These are phyloP conservation scores for Fusarium floridanum DNA, from an alignment of 2,329 filamentous ascomycete genomes.

Conservation along the genomic window DNA sequence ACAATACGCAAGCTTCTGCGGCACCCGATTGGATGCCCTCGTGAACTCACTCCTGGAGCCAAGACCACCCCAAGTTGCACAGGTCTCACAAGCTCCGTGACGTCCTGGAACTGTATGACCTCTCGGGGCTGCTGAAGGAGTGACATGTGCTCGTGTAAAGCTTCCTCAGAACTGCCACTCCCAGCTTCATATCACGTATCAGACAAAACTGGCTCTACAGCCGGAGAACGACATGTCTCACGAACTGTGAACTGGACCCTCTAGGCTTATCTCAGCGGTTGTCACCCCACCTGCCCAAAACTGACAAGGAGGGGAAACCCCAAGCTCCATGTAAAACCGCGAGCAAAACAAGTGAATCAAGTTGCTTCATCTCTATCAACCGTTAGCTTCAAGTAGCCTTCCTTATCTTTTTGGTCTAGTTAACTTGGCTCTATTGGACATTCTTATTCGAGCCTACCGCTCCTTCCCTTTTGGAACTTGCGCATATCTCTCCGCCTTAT, in stretches of 20 bases:
- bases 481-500: background rate
- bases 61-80: background rate
- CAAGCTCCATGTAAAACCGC: slow-evolving; percentile 2
- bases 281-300: slow-evolving; percentile 42
- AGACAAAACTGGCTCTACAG: background rate
- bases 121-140: background rate
- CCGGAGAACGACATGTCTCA: background rate
- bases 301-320: slow-evolving; percentile 42
- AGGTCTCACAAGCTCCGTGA: background rate
- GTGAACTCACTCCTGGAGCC: background rate
- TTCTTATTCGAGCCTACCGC: background rate
- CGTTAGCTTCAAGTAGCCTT: slow-evolving; percentile 9
- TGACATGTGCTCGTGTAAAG: background rate
- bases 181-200: background rate
- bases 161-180: background rate
- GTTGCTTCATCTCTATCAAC: slow-evolving; percentile 13
- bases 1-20: background rate
- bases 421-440: background rate
- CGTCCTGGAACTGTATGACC: background rate
- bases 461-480: background rate
- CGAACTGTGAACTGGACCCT: slow-evolving; percentile 2
- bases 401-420: background rate
- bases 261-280: slow-evolving; percentile 44
- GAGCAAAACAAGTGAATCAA: slow-evolving; percentile 7
- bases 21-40: slow-evolving; percentile 1